Conservation (phyloP, 352 stramenopile species). For the Globisporangium spinosum region DNA sequence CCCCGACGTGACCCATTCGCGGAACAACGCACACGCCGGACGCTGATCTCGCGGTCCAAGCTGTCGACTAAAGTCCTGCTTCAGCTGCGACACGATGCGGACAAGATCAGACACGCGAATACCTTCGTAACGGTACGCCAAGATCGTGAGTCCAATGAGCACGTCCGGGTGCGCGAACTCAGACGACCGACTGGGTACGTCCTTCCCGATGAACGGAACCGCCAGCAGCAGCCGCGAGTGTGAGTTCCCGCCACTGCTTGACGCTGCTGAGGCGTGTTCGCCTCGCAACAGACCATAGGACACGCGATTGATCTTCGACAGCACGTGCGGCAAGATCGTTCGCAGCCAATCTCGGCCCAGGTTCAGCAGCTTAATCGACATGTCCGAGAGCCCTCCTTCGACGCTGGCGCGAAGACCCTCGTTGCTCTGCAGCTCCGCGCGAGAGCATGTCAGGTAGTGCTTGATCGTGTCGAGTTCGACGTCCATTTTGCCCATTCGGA, state of each 20-base stretch:
- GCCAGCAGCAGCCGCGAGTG: conserved; percentile 95
- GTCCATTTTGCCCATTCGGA: conserved; percentile 93
- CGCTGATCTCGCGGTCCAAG: conserved; percentile 78
- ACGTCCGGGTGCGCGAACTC: conserved; percentile 99
- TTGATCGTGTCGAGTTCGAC: conserved; percentile 71
- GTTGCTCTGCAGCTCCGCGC: conserved; percentile 59
- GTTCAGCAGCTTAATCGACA: conserved; percentile 98
- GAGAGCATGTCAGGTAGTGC: conserved; percentile 65
- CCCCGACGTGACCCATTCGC: conserved; percentile 63
- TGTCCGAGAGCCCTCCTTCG: conserved; percentile 64
- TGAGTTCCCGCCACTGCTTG: conserved; percentile 84
- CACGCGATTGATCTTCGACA: conserved; percentile 99
- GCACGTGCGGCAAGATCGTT: conserved; percentile 96
- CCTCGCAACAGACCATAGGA: conserved; percentile 95
- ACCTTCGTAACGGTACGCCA: conserved; percentile 90
- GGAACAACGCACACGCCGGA: conserved; percentile 72
- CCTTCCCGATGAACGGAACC: conserved; percentile 99
- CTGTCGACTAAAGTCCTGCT: conserved; percentile 86
- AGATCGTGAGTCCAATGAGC: conserved; percentile 88
- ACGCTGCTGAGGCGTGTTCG: conserved; percentile 48
- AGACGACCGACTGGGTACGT: conserved; percentile 97
- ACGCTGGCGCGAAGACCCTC: conserved; percentile 78
- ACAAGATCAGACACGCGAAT: conserved; percentile 82
- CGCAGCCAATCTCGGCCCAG: conserved; percentile 96
- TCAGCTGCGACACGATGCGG: conserved; percentile 85